Conservation (phyloP, 2,329 filamentous ascomycete genomes). For the Ophiocordyceps robertsii region DNA sequence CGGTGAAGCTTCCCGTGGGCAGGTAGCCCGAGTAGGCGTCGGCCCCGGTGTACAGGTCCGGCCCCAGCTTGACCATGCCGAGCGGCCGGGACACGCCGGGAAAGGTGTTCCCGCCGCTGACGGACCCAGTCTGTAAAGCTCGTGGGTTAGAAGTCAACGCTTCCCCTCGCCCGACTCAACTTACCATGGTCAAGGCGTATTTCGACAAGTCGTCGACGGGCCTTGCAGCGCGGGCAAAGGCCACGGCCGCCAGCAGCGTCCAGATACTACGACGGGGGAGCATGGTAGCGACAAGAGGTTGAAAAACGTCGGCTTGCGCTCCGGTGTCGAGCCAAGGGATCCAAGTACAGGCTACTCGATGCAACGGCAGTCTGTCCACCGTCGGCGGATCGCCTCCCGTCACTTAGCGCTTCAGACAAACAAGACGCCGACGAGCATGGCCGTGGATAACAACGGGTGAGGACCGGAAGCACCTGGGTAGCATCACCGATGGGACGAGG, state of each 20-base stretch:
- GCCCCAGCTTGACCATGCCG: constrained; percentile 35
- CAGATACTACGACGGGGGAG: neutral
- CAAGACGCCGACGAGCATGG: too few species aligned
- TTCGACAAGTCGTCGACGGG: constrained; percentile 11
- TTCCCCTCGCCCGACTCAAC: constrained; percentile 3
- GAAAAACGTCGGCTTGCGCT: too few species aligned
- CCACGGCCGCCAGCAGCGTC: neutral
- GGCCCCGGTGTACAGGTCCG: constrained; percentile 31
- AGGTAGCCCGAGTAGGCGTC: constrained; percentile 42
- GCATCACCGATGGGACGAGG: too few species aligned
- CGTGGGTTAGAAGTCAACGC: too few species aligned
- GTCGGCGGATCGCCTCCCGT: too few species aligned
- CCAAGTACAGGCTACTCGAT: too few species aligned
- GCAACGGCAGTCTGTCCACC: too few species aligned
- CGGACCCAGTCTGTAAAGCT: constrained; percentile 29
- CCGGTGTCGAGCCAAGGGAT: too few species aligned
- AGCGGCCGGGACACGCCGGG: constrained; percentile 33
- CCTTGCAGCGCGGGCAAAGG: neutral
- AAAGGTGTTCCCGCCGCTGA: constrained; percentile 34
- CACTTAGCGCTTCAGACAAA: too few species aligned
- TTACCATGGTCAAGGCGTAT: constrained; percentile 22
- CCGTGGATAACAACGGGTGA: too few species aligned
- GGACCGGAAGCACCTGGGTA: too few species aligned
- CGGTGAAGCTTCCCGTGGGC: constrained; percentile 37
- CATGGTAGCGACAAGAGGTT: too few species aligned